Base-by-base conservation (phyloP, 345 rosid species). In the Stellera chamaejasme region DNA sequence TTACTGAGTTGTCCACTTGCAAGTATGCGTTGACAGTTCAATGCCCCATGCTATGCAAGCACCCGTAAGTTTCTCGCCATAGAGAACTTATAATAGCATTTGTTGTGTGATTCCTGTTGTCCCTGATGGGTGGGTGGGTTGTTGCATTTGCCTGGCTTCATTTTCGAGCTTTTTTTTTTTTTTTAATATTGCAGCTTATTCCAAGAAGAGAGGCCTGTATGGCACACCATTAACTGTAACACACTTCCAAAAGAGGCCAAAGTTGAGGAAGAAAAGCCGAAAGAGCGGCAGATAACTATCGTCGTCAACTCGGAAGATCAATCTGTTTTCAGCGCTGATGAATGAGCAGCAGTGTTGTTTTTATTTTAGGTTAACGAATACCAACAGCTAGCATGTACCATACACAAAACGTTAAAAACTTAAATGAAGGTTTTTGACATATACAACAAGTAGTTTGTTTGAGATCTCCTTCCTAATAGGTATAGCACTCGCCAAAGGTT, bases 191-290 rank as follows among this genome's bases (percentile, higher is more conserved):
- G 64, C 85, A 87, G 96, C 68, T 73, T 79, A 68, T 93, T 89
- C 75, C 97, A 84, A 77, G 86, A 86, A 76, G 96, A 87, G 82
- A 89, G 79, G 79, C 87, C 92, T 1, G 88, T 84, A 47, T 84
- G 90, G 81, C 92, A 84, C 72, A 81, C 87, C 32, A 89, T 93
- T 55, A 71, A 89, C 72, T 93, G 97, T 64, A 89, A 84, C 64
- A 68, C 47, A 45, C 79, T 87, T 69, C 77, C 82, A 13, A 73
- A 72, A 71, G 58, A 54, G 44, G 58, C 67, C 25, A 76, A 74
- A 68, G 77, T 32, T 11, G 74, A 66, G 56, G 71, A 73, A 39
- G 75, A 68, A 50, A 61, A 56, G 57, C 36, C 50, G 12, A 70
- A 55, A 28, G 68, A 57, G 45, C 66, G 73, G 52, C 65, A 3